These are phyloP conservation scores for Podospora pseudocomata DNA, from an alignment of 495 filamentous ascomycete species.

Conservation along the genomic window DNA sequence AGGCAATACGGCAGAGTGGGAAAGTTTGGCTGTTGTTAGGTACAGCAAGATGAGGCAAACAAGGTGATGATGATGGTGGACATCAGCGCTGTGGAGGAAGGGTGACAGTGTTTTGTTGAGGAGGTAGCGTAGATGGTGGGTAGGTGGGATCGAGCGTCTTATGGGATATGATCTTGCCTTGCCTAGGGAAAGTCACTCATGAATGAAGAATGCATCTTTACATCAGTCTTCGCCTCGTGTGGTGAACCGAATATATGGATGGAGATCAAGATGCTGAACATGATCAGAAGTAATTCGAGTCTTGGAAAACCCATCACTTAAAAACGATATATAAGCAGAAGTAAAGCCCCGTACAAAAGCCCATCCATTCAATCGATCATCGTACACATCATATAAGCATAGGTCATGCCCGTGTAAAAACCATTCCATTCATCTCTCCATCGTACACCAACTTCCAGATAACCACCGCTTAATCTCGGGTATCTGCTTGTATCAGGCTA, in stretches of 20 bases:
- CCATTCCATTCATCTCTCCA: neutral
- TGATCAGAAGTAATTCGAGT: neutral
- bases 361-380: neutral
- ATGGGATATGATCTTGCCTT: neutral
- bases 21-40: too few relatives aligned
- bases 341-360: neutral
- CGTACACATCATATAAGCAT: neutral
- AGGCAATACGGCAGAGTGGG: too few relatives aligned
- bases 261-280: too few relatives aligned
- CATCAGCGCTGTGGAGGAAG: neutral
- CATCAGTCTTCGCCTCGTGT: neutral
- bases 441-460: neutral
- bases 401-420: neutral
- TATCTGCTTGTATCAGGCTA: neutral
- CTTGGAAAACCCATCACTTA: neutral
- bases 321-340: neutral
- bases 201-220: neutral
- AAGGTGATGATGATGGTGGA: too few relatives aligned
- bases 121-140: too few relatives aligned
- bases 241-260: too few relatives aligned
- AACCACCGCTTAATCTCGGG: neutral
- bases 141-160: neutral
- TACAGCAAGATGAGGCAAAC: too few relatives aligned
- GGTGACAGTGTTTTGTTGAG: neutral
- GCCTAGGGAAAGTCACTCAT: neutral